Evolutionary conservation across 2,329 filamentous ascomycete species (phyloP), one percentile per base, ranked within the genome.

Genomic region (Akanthomyces lecanii): DNA sequence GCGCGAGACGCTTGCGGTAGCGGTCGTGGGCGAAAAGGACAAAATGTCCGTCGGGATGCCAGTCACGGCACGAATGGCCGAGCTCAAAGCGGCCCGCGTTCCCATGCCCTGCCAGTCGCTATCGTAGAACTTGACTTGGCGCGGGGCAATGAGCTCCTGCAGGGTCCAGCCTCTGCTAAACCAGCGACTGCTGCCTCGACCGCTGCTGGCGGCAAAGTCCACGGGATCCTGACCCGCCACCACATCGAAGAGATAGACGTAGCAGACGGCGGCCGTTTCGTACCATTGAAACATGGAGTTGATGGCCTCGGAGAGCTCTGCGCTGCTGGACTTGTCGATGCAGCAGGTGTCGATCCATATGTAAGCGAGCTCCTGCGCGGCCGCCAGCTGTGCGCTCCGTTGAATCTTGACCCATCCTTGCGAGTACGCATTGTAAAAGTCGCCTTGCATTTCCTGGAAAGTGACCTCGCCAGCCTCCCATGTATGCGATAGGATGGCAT

Each of bases 311-410:
- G 69, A 67, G 30, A 72, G 45, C 54, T 72, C 71, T 14, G 68
- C 61, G 14, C 65, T 65, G 28, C 63, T 69, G 12, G 65, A 69
- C 57, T 71, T 70, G 64, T 73, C 71, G 61, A 73, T 70, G 52
- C 71, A 73, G 48, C 70, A 71, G 0, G 69, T 72, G 21, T 73
- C 70, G 21, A 68, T 65, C 71, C 71, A 73, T 1, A 69, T 65
- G 65, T 69, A 72, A 3, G 63, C 42, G 52, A 69, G 68, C 2
- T 67, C 38, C 8, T 47, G n/a, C n/a, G 38, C 18, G 14, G 30
- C 25, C 2, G 60, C 60, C 2, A 55, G 50, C 51, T 62, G 28
- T 5, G 45, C 45, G 12, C 45, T 51, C 3, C 38, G 28, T 7
- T 52, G 45, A 6, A 60, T 60, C 8, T 60, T 60, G 36, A 28